Conservation (phyloP, 352 stramenopile genomes). For the Pythium rhizo-oryzae region DNA sequence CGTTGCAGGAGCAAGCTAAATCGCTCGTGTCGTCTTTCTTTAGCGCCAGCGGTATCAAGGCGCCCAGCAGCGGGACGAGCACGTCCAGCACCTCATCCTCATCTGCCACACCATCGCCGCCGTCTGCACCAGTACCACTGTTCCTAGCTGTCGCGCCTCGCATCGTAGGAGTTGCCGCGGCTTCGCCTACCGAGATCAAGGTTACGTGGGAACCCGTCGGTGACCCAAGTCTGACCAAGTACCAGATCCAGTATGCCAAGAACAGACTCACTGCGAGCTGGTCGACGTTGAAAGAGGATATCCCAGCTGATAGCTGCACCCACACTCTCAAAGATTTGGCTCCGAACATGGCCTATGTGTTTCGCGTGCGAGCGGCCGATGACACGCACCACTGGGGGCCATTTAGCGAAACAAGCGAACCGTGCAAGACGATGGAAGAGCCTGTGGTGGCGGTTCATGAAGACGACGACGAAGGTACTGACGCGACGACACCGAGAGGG, state of each 20-base stretch:
- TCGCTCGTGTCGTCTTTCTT: constrained; percentile 69
- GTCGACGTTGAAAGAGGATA: constrained; percentile 76
- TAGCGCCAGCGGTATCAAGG: constrained; percentile 45
- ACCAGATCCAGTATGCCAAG: constrained; percentile 85
- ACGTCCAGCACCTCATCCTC: constrained; percentile 1
- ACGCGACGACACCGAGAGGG: constrained; percentile 16
- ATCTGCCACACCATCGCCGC: not conserved
- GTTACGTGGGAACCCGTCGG: constrained; percentile 77
- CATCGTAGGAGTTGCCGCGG: constrained; percentile 57
- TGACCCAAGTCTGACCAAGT: constrained; percentile 60
- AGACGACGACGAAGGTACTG: not conserved
- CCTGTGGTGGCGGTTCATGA: not conserved
- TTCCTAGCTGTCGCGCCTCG: constrained; percentile 41
- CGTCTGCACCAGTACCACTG: not conserved
- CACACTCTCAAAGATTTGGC: constrained; percentile 58
- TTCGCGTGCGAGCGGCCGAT: constrained; percentile 65
- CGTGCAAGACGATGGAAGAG: constrained; percentile 49
- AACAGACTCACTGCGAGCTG: constrained; percentile 80
- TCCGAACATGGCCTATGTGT: constrained; percentile 66
- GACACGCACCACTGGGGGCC: constrained; percentile 63
- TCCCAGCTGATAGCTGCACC: constrained; percentile 54
- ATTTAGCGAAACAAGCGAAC: constrained; percentile 73
- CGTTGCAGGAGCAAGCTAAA: constrained; percentile 72
- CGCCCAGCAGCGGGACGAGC: constrained; percentile 5
- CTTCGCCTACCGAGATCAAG: constrained; percentile 61